Conservation (phyloP, 768 basidiomycete genomes). For the Mycena leptocephala region DNA sequence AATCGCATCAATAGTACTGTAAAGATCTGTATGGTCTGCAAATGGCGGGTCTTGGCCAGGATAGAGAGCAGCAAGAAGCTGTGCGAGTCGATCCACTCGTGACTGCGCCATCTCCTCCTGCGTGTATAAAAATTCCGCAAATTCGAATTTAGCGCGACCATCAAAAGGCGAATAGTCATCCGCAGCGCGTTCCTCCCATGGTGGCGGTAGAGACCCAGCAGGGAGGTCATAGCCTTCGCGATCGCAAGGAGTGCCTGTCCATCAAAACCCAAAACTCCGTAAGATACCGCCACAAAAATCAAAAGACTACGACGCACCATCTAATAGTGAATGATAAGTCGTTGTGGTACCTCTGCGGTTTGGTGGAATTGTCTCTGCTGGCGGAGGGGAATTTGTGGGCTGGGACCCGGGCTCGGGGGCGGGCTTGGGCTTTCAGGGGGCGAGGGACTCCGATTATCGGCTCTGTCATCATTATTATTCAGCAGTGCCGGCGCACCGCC, state of each 20-base stretch:
- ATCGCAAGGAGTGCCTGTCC: too few relatives aligned
- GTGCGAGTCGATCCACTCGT: background rate
- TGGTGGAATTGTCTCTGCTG: too few relatives aligned
- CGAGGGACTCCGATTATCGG: background rate
- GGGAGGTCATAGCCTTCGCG: too few relatives aligned
- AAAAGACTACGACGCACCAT: conserved; percentile 16
- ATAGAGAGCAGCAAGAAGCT: too few relatives aligned
- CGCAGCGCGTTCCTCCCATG: background rate
- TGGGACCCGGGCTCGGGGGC: background rate
- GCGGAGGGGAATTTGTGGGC: background rate
- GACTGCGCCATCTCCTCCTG: background rate
- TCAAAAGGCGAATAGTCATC: conserved; percentile 17
- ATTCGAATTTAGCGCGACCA: conserved; percentile 32
- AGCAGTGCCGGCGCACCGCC: too few relatives aligned
- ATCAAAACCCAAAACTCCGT: too few relatives aligned
- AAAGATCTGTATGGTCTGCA: too few relatives aligned
- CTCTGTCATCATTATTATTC: too few relatives aligned
- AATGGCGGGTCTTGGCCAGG: too few relatives aligned
- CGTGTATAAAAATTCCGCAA: conserved; percentile 22
- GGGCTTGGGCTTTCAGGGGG: background rate
- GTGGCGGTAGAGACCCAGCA: too few relatives aligned
- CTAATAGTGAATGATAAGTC: conserved; percentile 12
- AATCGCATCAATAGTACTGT: too few relatives aligned
- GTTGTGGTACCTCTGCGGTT: background rate
- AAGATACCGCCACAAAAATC: too few relatives aligned